Base-by-base conservation (phyloP, 257 asterid species). In the Nyctanthes arbortristis region DNA sequence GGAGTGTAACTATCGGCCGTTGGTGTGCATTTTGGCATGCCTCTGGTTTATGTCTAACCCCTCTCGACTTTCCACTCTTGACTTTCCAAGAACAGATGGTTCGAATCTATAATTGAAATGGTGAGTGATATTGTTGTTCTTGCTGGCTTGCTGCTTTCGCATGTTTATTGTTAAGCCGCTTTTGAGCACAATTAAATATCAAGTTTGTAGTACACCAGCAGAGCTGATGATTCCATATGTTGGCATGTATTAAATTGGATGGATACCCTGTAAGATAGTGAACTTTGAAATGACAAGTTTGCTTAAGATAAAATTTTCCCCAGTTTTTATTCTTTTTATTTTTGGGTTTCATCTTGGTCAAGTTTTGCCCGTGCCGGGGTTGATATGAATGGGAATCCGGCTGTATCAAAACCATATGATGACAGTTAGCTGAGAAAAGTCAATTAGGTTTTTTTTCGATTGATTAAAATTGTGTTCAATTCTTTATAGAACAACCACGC, bases 161-260 rank as follows among this genome's bases (percentile, higher is more conserved):
- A 1, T 62, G 45, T 92, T 37, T 12, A n/a, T 5, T 37, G 10
- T 10, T 10, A 37, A 37, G n/a, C 18, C 12, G 20, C 20, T 39
- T 13, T 39, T 39, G 14, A 39, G 49, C 32, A 85, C 97, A 3
- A 81, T n/a, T n/a, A n/a, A n/a, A 72, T 69, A 13, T 13, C 12
- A 91, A 93, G 1, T 62, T 75, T 34, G 6, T 37, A 84, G 61
- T 92, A 79, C 45, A 86, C 86, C 80, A 13, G 35, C n/a, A 66
- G 33, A 62, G 73, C 79, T 9, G 80, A 86, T 69, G 54, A 65
- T 60, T 92, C 96, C 91, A 80, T 78, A 37, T 88, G 96, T 69
- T 89, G 96, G 96, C 89, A 84, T 57, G n/a, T n/a, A n/a, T n/a
- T n/a, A n/a, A n/a, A n/a, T 55, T 88, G 93, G 90, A 66, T 72